A percentile compares a stretch with the other conserved stretches of the same genome.
Conservation (phyloP, 2,329 filamentous ascomycete genomes). For the Colletotrichum sp. region DNA sequence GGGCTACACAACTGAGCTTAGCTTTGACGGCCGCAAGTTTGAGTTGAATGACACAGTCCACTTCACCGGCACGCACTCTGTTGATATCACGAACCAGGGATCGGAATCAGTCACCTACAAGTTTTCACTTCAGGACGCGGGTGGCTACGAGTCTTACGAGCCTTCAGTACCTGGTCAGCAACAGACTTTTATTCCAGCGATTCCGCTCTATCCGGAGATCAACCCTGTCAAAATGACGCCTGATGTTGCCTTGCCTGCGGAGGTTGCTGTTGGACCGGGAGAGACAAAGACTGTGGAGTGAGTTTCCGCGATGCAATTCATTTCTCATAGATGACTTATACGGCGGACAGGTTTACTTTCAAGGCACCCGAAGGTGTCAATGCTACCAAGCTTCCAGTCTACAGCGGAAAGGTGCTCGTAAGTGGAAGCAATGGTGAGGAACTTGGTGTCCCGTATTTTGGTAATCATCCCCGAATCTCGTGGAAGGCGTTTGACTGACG, state of each 20-base stretch:
- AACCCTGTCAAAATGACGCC: slow-evolving; percentile 1
- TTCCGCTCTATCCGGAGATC: background rate
- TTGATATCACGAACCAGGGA: slow-evolving; percentile 49
- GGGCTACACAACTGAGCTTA: slow-evolving; percentile 40
- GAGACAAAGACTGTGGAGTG: slow-evolving; percentile 2
- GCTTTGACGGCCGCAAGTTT: slow-evolving; percentile 41
- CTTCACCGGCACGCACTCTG: slow-evolving; percentile 39
- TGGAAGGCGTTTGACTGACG: background rate
- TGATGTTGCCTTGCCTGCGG: background rate
- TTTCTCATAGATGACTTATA: background rate
- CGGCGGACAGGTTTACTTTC: background rate
- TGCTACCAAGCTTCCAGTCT: slow-evolving; percentile 31
- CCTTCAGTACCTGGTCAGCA: background rate
- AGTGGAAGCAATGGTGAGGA: slow-evolving; percentile 34
- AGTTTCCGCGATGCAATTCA: background rate
- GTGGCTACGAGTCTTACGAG: background rate
- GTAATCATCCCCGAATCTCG: background rate
- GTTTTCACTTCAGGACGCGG: slow-evolving; percentile 40
- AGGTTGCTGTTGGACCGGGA: background rate
- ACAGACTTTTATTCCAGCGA: background rate
- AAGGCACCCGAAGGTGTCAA: slow-evolving; percentile 19
- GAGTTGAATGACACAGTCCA: slow-evolving; percentile 53
- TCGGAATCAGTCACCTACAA: slow-evolving; percentile 43
- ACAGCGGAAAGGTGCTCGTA: slow-evolving; percentile 37
- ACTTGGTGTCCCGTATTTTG: slow-evolving; percentile 35